Evolutionary conservation across 768 basidiomycete species (phyloP).

Genomic region (Megacollybia marginata): DNA sequence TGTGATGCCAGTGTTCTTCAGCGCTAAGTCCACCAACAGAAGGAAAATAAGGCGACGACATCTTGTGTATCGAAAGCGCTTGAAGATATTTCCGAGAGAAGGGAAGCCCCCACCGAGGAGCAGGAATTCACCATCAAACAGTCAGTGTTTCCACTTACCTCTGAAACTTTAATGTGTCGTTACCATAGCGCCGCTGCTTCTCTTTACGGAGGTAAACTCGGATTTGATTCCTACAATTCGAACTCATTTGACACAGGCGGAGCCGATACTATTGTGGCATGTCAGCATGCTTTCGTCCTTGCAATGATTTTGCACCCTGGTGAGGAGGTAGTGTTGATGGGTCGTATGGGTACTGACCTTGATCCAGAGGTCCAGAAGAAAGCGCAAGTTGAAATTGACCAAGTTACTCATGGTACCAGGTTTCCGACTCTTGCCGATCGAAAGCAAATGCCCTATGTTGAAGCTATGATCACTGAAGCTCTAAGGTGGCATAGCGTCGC

Average conservation of each 20-base stretch:
- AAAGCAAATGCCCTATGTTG: constrained; percentile 17
- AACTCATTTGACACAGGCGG: constrained; percentile 1
- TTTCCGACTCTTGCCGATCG: not conserved
- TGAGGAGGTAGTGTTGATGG: not conserved
- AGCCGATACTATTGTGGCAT: constrained; percentile 8
- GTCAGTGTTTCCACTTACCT: not conserved
- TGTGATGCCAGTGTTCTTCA: not conserved
- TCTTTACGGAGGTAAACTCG: not conserved
- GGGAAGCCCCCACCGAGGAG: not conserved
- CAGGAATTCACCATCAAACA: not conserved
- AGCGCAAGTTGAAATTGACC: not conserved
- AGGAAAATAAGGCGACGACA: not conserved
- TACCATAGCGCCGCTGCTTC: not conserved
- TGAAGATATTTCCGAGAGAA: not conserved
- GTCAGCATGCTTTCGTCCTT: constrained; percentile 7
- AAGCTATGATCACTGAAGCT: not conserved
- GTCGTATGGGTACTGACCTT: not conserved
- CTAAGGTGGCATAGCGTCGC: too few species aligned
- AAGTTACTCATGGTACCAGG: not conserved
- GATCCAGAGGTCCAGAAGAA: not conserved
- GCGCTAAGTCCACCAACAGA: not conserved
- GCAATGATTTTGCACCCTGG: constrained; percentile 12
- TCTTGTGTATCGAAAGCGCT: not conserved
- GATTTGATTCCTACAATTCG: not conserved
- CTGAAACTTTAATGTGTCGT: not conserved